Base-by-base conservation (phyloP, 345 rosid genomes). In the Barbarea vulgaris region DNA sequence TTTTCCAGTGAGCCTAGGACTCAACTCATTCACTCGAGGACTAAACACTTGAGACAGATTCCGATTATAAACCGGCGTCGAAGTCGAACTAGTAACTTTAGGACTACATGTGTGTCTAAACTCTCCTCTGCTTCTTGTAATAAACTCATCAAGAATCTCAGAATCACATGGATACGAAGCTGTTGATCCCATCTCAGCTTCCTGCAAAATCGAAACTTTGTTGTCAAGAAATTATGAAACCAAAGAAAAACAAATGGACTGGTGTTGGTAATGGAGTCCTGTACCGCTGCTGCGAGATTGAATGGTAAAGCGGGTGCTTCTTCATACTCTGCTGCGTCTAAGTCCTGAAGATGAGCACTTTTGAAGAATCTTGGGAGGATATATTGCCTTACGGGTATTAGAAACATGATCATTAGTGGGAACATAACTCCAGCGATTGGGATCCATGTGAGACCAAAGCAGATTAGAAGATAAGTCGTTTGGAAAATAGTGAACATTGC, bases 371-470 rank as follows among this genome's bases (percentile, higher is more conserved):
- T 92, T 47, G 99, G 98, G 66, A 95, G 85, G 21, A 87, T 56
- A 52, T 95, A 92, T 71, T 95, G 99, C 60, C 99, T 81, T 14
- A 87, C 90, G 0, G 99, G 98, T 66, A 95, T 86, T 34, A 95
- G 80, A 72, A 95, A 92, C 97, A 95, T 90, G 88, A 95, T 92
- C 88, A 92, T 76, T 67, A 95, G 44, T 7, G 99, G 99, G 73
- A 95, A 95, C 86, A 95, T 87, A 34, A 92, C 87, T 15, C 99
- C 99, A 5, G 99, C 99, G 1, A 92, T 79, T 2, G 99, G 99
- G 28, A 95, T 63, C 99, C 98, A 95, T n/a, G 99, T 95, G 19
- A 95, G 81, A 10, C 99, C 99, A 69, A 92, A 95, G 77, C 99
- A 95, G 30, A 81, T 59, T 3, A 90, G 86, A 81, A 95, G 79